Conservation (phyloP, 2,329 filamentous ascomycete species). For the Triangularia setosa region DNA sequence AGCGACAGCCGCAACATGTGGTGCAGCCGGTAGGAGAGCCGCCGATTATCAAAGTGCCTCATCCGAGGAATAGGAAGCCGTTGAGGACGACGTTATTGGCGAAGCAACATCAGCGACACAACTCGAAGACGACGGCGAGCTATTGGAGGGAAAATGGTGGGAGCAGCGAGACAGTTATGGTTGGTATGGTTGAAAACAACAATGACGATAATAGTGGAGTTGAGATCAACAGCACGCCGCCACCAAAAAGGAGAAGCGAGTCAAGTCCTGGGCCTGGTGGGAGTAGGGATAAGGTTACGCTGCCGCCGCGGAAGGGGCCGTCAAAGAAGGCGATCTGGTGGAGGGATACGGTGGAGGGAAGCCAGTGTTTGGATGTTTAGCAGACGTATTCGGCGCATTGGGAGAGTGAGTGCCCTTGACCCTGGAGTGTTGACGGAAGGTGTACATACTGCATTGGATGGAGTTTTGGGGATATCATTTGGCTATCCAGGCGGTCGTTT, state of each 20-base stretch:
- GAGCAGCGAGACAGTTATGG: not conserved
- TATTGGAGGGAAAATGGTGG: slow-evolving; percentile 7
- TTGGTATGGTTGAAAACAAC: not conserved
- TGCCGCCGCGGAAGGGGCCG: not conserved
- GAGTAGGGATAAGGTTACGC: not conserved
- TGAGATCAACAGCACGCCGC: not conserved
- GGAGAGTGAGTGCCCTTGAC: not conserved
- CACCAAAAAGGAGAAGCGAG: not conserved
- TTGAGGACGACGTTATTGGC: slow-evolving; percentile 6
- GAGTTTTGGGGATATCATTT: not conserved
- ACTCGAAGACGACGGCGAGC: not conserved
- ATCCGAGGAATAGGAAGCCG: slow-evolving; percentile 1
- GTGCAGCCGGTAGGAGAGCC: not conserved
- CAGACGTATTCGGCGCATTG: slow-evolving; percentile 16
- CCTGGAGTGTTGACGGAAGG: not conserved
- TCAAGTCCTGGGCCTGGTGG: not conserved
- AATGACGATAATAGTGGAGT: not conserved
- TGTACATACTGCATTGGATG: not conserved
- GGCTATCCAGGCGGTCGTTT: not conserved
- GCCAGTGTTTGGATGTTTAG: slow-evolving; percentile 12
- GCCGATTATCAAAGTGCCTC: not conserved
- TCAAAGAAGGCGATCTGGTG: not conserved
- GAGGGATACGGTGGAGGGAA: slow-evolving; percentile 10
- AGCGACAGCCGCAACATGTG: not conserved
- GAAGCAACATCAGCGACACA: not conserved